phyloP scores from a whole-genome alignment of 2,329 filamentous ascomycete species.

The Pseudocercospora macadamiae region DNA sequence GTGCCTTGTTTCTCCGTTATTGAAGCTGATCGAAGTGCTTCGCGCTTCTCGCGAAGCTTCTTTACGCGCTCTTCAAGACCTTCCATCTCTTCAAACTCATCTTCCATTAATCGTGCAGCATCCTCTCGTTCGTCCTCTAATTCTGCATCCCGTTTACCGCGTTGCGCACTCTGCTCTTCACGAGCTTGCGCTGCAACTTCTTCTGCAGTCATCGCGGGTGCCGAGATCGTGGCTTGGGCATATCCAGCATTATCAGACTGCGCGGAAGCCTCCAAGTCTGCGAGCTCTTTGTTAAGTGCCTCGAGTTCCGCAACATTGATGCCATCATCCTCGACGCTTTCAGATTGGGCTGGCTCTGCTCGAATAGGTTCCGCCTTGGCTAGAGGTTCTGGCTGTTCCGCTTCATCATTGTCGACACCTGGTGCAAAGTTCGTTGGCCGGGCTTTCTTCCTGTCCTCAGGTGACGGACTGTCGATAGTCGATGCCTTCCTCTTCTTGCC shows the following conservation, averaged over 20 bases:
- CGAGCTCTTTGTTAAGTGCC: conserved; percentile 83
- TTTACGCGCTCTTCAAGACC: conserved; percentile 50
- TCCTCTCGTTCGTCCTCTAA: conserved; percentile 54
- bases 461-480: conserved; percentile 18
- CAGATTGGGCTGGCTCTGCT: background rate
- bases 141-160: conserved; percentile 47
- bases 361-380: background rate
- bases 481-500: conserved; percentile 59
- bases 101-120: conserved; percentile 47
- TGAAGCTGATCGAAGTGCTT: conserved; percentile 40
- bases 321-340: conserved; percentile 12
- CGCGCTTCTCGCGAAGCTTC: conserved; percentile 50
- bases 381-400: conserved; percentile 39
- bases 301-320: conserved; percentile 52
- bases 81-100: conserved; percentile 57
- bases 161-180: conserved; percentile 48
- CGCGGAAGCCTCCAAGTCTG: conserved; percentile 39
- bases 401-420: conserved; percentile 25
- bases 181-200: conserved; percentile 51
- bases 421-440: conserved; percentile 18
- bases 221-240: conserved; percentile 45
- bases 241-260: conserved; percentile 3
- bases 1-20: background rate
- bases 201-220: conserved; percentile 51
- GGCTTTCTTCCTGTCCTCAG: conserved; percentile 27